A percentile compares a stretch with the other conserved stretches of the same genome.
Evolutionary conservation across 139 green algal species (phyloP).

Genomic region (Chlamydomonas eustigma): DNA sequence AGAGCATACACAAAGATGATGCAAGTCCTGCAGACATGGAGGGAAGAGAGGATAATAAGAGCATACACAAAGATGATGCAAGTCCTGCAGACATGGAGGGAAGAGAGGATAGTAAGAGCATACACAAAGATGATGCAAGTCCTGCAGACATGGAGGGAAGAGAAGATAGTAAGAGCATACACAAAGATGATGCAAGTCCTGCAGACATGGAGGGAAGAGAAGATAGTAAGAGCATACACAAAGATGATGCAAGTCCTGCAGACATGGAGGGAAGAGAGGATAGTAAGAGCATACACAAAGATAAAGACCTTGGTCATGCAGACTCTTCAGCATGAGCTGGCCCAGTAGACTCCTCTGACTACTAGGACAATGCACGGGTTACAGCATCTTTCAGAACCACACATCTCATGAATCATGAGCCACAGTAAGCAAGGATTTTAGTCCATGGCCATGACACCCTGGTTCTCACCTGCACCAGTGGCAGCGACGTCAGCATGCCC

Average conservation of each 20-base stretch:
- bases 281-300: background rate
- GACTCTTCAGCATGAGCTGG: too few relatives aligned
- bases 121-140: background rate
- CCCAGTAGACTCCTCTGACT: too few relatives aligned
- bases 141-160: background rate
- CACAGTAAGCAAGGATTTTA: too few relatives aligned
- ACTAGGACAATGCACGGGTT: too few relatives aligned
- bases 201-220: background rate
- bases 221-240: background rate
- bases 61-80: background rate
- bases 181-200: background rate
- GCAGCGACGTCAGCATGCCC: slow-evolving; percentile 80
- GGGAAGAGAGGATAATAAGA: slow-evolving; percentile 18
- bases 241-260: background rate
- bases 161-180: slow-evolving; percentile 14
- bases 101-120: background rate
- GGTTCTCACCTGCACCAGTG: slow-evolving; percentile 59
- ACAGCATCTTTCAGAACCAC: too few relatives aligned
- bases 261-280: slow-evolving; percentile 8
- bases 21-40: background rate
- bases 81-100: background rate
- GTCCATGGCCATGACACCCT: background rate
- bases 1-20: background rate
- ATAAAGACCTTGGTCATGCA: too few relatives aligned
- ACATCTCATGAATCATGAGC: too few relatives aligned